Base-by-base conservation (phyloP, 2,329 filamentous ascomycete species). In the Hypoxylon sp. region DNA sequence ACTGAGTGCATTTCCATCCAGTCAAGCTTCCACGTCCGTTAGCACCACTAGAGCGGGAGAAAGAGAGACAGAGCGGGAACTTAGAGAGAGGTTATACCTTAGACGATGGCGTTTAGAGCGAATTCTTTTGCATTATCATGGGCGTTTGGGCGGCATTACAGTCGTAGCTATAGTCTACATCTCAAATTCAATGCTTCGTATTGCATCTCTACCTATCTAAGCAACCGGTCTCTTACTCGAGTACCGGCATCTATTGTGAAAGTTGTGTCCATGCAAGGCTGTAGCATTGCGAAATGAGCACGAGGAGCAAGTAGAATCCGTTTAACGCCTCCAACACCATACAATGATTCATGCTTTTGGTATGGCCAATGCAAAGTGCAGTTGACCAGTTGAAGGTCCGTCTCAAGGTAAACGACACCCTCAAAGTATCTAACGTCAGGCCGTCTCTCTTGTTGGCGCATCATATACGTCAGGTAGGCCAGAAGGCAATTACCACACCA, bases 251-350 rank as follows among this genome's bases (percentile, higher is more conserved):
- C n/a, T 15, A 24, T 20, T 24, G 23, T 23, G 9, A 8, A 15
- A 41, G 10, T 33, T n/a, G 31, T n/a, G 5, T 35, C 9, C n/a
- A 45, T 18, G 4, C 11, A 17, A 37, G 45, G n/a, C n/a, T n/a
- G n/a, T n/a, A 29, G 13, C 10, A 57, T 27, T 18, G 23, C n/a
- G 17, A 11, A n/a, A 48, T 13, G 52, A 48, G 46, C n/a, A 50
- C 49, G 41, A 27, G 37, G 3, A 35, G 3, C 17, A 3, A 55
- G 56, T 46, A 43, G 20, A 47, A 38, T 33, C 27, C 46, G 8
- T n/a, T 35, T 15, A 35, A n/a, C 31, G 31, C 31, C 64, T 59
- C 48, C 9, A 67, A 69, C 67, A 60, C 67, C 67, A 10, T 49
- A 51, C 48, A 23, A 53, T 41, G 27, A 55, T 63, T 51, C 46